Conservation (phyloP, 2,329 filamentous ascomycete genomes). For the Fusarium albidum region DNA sequence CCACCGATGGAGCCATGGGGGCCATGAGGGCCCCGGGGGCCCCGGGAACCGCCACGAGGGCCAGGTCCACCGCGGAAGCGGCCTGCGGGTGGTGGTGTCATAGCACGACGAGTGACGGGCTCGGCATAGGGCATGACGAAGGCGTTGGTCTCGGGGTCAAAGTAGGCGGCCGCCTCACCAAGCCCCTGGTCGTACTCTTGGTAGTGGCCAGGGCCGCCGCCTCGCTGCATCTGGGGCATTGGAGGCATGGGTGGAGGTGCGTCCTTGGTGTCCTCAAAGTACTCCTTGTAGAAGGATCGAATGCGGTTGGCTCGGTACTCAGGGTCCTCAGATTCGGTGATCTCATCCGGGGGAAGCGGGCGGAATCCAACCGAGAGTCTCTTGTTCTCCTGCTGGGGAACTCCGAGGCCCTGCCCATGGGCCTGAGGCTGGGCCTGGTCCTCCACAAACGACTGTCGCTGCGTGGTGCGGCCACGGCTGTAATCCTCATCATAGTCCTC, state of each 20-base stretch:
- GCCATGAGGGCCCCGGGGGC: conserved; percentile 46
- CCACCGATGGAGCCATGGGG: conserved; percentile 59
- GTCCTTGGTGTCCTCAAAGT: conserved; percentile 85
- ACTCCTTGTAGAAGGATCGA: conserved; percentile 98
- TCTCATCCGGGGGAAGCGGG: conserved; percentile 86
- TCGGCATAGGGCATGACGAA: conserved; percentile 87
- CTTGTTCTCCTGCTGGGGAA: conserved; percentile 63
- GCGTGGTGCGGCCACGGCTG: conserved; percentile 47
- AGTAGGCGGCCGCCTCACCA: conserved; percentile 70
- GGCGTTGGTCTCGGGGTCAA: conserved; percentile 71
- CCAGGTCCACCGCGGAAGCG: conserved; percentile 51
- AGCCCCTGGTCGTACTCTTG: conserved; percentile 78
- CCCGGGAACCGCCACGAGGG: conserved; percentile 38
- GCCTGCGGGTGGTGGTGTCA: conserved; percentile 86
- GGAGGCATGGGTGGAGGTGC: conserved; percentile 52
- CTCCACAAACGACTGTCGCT: conserved; percentile 39
- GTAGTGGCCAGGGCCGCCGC: conserved; percentile 61
- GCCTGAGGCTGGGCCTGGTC: conserved; percentile 42
- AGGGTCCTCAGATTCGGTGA: conserved; percentile 82
- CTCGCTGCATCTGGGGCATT: conserved; percentile 41
- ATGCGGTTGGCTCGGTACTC: conserved; percentile 96
- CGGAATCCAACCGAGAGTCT: conserved; percentile 78
- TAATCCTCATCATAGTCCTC: conserved; percentile 44
- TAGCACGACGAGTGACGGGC: conserved; percentile 85
- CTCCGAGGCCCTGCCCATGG: conserved; percentile 53